Evolutionary conservation across 2,329 filamentous ascomycete species (phyloP).

Genomic region (Pseudogymnoascus sp.): DNA sequence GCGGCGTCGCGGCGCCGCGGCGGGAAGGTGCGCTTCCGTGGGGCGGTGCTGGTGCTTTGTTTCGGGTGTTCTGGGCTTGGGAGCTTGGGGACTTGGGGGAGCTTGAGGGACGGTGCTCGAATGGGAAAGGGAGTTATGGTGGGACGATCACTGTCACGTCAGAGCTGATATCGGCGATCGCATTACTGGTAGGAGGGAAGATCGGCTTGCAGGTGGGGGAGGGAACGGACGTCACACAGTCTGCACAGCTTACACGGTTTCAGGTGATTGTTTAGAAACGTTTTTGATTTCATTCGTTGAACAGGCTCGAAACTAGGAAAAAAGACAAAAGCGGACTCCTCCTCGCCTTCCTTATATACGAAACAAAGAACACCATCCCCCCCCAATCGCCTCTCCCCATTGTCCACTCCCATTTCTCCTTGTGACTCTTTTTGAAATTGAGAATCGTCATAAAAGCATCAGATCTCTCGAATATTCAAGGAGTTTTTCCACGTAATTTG

Average conservation of each 20-base stretch:
- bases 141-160: background rate
- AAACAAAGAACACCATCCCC: background rate
- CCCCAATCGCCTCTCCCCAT: background rate
- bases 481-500: constrained; percentile 3
- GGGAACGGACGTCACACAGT: background rate
- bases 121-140: background rate
- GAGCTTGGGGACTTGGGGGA: background rate
- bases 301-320: background rate
- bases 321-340: background rate
- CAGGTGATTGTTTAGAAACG: background rate
- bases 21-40: background rate
- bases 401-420: background rate
- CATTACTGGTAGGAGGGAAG: too few species aligned
- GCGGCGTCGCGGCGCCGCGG: background rate
- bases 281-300: background rate
- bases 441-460: constrained; percentile 2
- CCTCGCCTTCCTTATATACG: background rate
- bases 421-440: background rate
- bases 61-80: background rate
- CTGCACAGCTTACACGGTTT: too few species aligned
- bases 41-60: background rate
- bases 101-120: background rate
- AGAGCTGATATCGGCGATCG: background rate
- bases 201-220: background rate
- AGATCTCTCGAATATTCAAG: background rate